These are phyloP conservation scores for Sanghuangporus baumii DNA, from an alignment of 1,284 basidiomycete genomes.

Conservation along the genomic window DNA sequence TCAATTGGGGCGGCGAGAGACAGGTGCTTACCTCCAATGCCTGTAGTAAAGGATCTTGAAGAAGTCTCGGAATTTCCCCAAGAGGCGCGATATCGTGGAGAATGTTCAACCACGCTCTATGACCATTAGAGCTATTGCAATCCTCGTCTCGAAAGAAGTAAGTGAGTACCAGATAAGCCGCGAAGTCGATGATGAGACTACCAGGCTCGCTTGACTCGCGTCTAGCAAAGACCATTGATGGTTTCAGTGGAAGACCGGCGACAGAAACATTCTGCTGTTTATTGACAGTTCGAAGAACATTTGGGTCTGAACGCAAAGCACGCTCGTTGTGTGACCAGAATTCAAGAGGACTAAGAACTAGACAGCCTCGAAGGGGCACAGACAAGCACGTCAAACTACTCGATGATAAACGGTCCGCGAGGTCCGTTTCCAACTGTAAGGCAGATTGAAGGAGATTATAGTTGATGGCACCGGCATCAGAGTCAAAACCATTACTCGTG, in stretches of 20 bases:
- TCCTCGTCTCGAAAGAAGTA: constrained; percentile 73
- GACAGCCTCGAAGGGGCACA: constrained; percentile 41
- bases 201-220: constrained; percentile 50
- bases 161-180: constrained; percentile 67
- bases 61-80: constrained; percentile 40
- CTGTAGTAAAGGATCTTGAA: constrained; percentile 57
- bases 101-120: constrained; percentile 55
- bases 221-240: constrained; percentile 73
- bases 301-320: constrained; percentile 44
- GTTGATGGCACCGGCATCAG: constrained; percentile 51
- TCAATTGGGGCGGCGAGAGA: background rate
- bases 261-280: constrained; percentile 46
- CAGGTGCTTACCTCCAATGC: constrained; percentile 58
- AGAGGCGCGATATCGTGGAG: constrained; percentile 43
- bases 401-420: constrained; percentile 41
- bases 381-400: constrained; percentile 47
- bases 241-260: constrained; percentile 55
- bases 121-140: constrained; percentile 57
- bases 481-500: constrained; percentile 45
- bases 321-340: constrained; percentile 67
- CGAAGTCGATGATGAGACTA: constrained; percentile 49
- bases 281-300: constrained; percentile 54
- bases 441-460: constrained; percentile 56
- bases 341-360: constrained; percentile 64
- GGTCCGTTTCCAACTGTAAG: constrained; percentile 53